Evolutionary conservation across 345 rosid genomes (phyloP), one percentile per base, ranked within the genome.

Genomic region (Gynandropsis gynandra): DNA sequence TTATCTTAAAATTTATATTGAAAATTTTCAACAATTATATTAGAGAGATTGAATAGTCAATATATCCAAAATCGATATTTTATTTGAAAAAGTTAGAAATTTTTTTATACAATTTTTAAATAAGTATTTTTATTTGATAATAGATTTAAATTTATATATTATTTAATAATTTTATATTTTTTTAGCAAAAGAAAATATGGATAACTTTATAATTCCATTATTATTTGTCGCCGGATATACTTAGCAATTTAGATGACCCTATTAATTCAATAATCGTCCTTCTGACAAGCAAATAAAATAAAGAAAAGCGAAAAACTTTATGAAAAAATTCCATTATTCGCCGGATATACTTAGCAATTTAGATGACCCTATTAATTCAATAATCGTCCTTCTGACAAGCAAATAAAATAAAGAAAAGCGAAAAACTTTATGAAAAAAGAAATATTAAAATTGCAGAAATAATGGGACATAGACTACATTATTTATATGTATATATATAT

Each of bases 141-240:
- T n/a, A n/a, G n/a, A n/a, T n/a, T n/a, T n/a, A n/a, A n/a, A n/a
- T n/a, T n/a, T n/a, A n/a, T n/a, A n/a, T n/a, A n/a, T n/a, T n/a
- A n/a, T n/a, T n/a, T n/a, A n/a, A n/a, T n/a, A n/a, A n/a, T n/a
- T n/a, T n/a, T n/a, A n/a, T n/a, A n/a, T n/a, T n/a, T 9, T 38
- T 0, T 13, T 7, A 21, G 10, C 14, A 14, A 7, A 17, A 50
- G 42, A 15, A 21, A 11, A 13, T 31, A 9, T 40, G 18, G 16
- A 4, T 9, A 9, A n/a, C n/a, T n/a, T n/a, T n/a, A n/a, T 37
- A 37, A 53, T 38, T 9, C 39, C 14, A 10, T 27, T 44, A 38
- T 54, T 17, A 29, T 54, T 9, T 54, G 54, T 63, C 61, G 36
- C 55, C 43, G 56, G 55, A 63, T 34, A 48, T 63, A 56, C 31